Base-by-base conservation (phyloP, 139 green algal genomes). In the Deuterostichococcus epilithicus region DNA sequence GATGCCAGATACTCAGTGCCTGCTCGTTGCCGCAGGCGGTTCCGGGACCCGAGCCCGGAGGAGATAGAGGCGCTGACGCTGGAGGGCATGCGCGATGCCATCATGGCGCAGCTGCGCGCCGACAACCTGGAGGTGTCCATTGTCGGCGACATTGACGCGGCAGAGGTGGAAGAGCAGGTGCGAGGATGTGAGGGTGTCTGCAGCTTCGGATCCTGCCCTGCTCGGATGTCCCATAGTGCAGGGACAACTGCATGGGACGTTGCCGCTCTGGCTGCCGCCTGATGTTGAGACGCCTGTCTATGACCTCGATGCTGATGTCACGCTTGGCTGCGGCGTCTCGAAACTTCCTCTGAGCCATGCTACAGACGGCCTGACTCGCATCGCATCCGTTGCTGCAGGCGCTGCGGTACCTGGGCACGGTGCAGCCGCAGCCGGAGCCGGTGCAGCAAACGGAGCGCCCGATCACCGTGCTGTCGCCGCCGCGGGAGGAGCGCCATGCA, bases 111-210 rank as follows among this genome's bases (percentile, higher is more conserved):
- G 78, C 84, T 97, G 35, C 81, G 86, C 30, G 80, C 87, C 1
- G 84, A 78, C 44, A 91, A 92, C 75, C 70, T 95, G 10, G 90
- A 92, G 87, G 89, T 93, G 74, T 80, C 84, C 77, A 78, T 99
- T 5, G 95, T 97, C 44, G 96, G 96, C 18, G 96, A 99, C 86
- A 92, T 98, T 77, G 92, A 97, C 52, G 59, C 82, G 23, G 85
- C 84, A 28, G 90, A 94, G 82, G 73, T 97, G 34, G 90, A 97
- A 65, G 34, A 78, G 13, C 77, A 86, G 72, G n/a, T n/a, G n/a
- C n/a, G n/a, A n/a, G n/a, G n/a, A 33, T 13, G 8, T 52, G 42
- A 52, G 13, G 42, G 42, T 13, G 13, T 52, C 42, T 52, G 42
- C 42, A 91, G 52, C 86, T 95, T 42, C 77, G 75, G 32, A 95